A percentile compares a stretch with the other conserved stretches of the same genome.
These are phyloP conservation scores for Acidomyces sp. DNA, from an alignment of 495 filamentous ascomycete genomes.

Conservation along the genomic window DNA sequence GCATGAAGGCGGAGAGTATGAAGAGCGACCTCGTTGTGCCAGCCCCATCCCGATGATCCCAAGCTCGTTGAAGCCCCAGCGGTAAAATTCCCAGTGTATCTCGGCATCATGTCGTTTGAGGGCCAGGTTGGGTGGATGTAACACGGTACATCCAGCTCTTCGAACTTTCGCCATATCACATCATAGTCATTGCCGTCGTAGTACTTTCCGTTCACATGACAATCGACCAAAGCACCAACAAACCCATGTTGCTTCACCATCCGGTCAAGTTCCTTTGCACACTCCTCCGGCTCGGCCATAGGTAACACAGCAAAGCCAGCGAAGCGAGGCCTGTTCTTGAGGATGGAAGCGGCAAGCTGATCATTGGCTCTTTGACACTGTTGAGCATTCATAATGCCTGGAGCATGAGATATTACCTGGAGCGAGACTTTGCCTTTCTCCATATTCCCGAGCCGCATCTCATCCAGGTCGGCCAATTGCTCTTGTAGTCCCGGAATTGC, in stretches of 20 bases:
- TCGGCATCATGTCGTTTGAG: constrained; percentile 23
- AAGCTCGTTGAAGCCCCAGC: constrained; percentile 28
- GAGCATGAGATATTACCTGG: constrained; percentile 45
- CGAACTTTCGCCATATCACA: constrained; percentile 35
- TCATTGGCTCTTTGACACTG: constrained; percentile 38
- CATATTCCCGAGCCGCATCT: constrained; percentile 39
- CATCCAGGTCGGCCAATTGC: constrained; percentile 30
- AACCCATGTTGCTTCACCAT: constrained; percentile 36
- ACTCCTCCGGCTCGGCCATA: constrained; percentile 34
- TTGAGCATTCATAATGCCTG: constrained; percentile 18
- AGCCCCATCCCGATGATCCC: constrained; percentile 32
- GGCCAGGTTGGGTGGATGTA: constrained; percentile 45
- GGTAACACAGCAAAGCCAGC: constrained; percentile 44
- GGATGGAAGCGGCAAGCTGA: constrained; percentile 37
- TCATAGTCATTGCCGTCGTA: constrained; percentile 36
- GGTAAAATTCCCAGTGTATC: constrained; percentile 32
- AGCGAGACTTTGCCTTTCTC: constrained; percentile 36
- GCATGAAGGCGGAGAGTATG: constrained; percentile 33
- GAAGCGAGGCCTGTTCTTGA: constrained; percentile 34
- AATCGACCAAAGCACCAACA: constrained; percentile 46
- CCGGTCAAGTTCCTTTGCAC: constrained; percentile 37
- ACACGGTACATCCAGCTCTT: constrained; percentile 42
- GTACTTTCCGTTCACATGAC: constrained; percentile 37
- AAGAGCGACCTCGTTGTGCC: constrained; percentile 37
- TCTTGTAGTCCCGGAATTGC: constrained; percentile 24